Evolutionary conservation across 768 basidiomycete genomes (phyloP), one percentile per base, ranked within the genome.

Genomic region (Neoboletus magnificus): DNA sequence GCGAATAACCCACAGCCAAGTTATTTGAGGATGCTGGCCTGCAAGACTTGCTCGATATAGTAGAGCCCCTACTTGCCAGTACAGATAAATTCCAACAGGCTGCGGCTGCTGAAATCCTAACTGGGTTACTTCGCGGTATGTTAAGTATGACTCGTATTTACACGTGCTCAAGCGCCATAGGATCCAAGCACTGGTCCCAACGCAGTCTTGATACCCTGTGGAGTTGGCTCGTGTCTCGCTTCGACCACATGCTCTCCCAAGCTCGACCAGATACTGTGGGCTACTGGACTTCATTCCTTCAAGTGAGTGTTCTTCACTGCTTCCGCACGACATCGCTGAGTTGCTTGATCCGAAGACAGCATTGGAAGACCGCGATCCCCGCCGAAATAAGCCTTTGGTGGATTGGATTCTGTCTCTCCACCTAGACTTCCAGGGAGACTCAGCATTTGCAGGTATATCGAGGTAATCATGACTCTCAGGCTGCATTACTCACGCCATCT

Each of bases 71-170:
- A 29, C 72, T 91, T 39, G 74, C 71, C 33, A 88, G 87, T 47
- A 52, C 78, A 18, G 89, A 93, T 63, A 88, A 90, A 56, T 93
- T 87, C 75, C 91, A 92, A 71, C 93, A 93, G 66, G 81, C 92
- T 25, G 90, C 90, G 29, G 85, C 86, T 25, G 85, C 84, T 49
- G 87, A 87, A 71, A 71, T 93, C 32, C 67, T 94, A 27, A 77
- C 82, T 35, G 93, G 93, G 22, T 64, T 93, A 46, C 71, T 91
- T 52, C 81, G 93, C 58, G 93, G 89, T 87, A 66, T 50, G 74
- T 54, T 10, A 16, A 41, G 43, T 22, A 35, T 35, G 44, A 35
- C 11, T 32, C n/a, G n/a, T n/a, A 42, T 37, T 45, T 36, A 29
- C 52, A 40, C 39, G 50, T 42, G 40, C 51, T 67, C 35, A 53